Conservation (phyloP, 2,329 filamentous ascomycete genomes). For the Verticillium longisporum region DNA sequence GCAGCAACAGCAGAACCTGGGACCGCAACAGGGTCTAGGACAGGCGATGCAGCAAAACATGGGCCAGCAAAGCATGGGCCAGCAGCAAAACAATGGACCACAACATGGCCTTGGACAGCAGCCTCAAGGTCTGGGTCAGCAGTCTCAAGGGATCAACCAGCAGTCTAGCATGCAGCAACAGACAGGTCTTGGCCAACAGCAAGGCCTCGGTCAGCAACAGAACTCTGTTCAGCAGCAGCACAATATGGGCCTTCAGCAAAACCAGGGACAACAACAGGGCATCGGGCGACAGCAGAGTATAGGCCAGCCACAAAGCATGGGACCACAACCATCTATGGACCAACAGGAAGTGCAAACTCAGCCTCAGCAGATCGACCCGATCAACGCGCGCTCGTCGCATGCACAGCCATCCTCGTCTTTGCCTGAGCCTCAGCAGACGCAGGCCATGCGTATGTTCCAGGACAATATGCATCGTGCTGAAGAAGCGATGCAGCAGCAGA, state of each 20-base stretch:
- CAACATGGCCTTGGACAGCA: conserved; percentile 16
- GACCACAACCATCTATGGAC: conserved; percentile 17
- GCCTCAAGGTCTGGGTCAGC: conserved; percentile 10
- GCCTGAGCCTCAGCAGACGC: background rate
- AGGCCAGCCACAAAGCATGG: conserved; percentile 18
- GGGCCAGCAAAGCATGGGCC: conserved; percentile 15
- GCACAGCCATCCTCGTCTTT: background rate
- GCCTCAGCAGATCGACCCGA: conserved; percentile 1
- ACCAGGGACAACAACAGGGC: conserved; percentile 17
- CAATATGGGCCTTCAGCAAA: conserved; percentile 20
- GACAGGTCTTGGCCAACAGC: conserved; percentile 7
- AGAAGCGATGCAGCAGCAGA: background rate
- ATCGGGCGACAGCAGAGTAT: conserved; percentile 17
- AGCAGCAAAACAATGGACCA: conserved; percentile 23
- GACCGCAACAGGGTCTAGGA: conserved; percentile 16
- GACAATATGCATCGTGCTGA: background rate
- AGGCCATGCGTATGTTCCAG: background rate
- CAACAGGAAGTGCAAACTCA: conserved; percentile 6
- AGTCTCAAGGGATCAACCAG: conserved; percentile 9
- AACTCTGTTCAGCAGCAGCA: conserved; percentile 20
- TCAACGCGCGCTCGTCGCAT: background rate
- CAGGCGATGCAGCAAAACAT: conserved; percentile 15
- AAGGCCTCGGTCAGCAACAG: conserved; percentile 13
- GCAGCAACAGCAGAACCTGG: conserved; percentile 10
- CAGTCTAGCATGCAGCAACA: conserved; percentile 1